Percentiles rank a stretch among this genome's conserved stretches.
Evolutionary conservation across 306 rosid species (phyloP).

Genomic region (Citrullus amarus): DNA sequence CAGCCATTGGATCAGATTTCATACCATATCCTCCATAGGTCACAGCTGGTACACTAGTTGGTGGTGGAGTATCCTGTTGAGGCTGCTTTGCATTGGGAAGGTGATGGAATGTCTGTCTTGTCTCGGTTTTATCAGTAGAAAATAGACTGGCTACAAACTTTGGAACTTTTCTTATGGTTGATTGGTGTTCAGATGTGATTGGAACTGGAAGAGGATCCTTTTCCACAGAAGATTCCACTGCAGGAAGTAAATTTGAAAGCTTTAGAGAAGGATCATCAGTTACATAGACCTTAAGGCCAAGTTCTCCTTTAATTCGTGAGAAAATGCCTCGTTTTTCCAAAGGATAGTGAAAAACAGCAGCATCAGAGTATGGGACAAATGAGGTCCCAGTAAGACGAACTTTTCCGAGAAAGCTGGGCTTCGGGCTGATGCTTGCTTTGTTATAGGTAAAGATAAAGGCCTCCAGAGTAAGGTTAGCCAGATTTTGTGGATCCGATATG

Average conservation of each 20-base stretch:
- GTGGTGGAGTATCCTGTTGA: conserved; percentile 13
- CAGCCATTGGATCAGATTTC: conserved; percentile 35
- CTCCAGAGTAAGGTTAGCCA: conserved; percentile 51
- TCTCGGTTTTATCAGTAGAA: conserved; percentile 33
- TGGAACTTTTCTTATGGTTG: conserved; percentile 15
- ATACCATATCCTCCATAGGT: conserved; percentile 44
- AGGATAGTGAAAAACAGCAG: conserved; percentile 75
- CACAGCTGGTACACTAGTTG: conserved; percentile 20
- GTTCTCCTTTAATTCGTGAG: conserved; percentile 68
- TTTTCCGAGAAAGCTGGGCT: conserved; percentile 42
- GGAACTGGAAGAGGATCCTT: conserved; percentile 9
- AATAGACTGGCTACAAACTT: conserved; percentile 20
- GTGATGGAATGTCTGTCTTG: conserved; percentile 43
- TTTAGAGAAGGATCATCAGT: conserved; percentile 53
- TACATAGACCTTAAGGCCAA: conserved; percentile 81
- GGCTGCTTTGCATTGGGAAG: conserved; percentile 35
- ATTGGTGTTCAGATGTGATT: conserved; percentile 17
- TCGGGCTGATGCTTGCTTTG: conserved; percentile 25
- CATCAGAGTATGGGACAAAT: conserved; percentile 73
- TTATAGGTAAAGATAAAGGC: conserved; percentile 37
- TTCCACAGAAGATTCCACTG: conserved; percentile 31
- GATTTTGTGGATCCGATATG: conserved; percentile 50
- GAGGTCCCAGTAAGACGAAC: conserved; percentile 70
- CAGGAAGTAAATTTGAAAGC: conserved; percentile 67
- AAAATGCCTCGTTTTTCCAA: conserved; percentile 48